Percentiles rank a stretch among this genome's conserved stretches.
phyloP scores from a whole-genome alignment of 148 eudicot species.

The Cornus florida region DNA sequence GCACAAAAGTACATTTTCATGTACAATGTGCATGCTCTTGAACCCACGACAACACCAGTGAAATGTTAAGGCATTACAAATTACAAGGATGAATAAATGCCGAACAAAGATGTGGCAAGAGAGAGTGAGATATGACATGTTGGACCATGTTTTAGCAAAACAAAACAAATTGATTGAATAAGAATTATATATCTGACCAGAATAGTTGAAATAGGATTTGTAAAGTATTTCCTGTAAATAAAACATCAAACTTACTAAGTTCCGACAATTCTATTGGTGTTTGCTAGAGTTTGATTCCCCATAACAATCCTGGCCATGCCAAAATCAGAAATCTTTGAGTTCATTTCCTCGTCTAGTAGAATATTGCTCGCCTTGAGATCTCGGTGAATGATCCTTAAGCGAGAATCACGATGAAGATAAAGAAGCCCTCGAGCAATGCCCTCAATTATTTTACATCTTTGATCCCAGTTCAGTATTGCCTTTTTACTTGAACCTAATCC shows the following conservation, averaged over 20 bases:
- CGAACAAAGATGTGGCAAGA: too few relatives aligned
- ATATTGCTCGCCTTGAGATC: conserved; percentile 13
- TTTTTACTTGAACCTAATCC: background rate
- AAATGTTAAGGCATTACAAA: too few relatives aligned
- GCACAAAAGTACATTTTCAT: too few relatives aligned
- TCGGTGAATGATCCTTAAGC: conserved; percentile 5
- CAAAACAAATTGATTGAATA: too few relatives aligned
- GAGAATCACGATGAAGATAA: conserved; percentile 15
- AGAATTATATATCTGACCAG: too few relatives aligned
- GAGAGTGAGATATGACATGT: too few relatives aligned
- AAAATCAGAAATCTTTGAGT: conserved; percentile 4
- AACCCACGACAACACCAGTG: too few relatives aligned
- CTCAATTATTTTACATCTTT: background rate
- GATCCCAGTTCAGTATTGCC: background rate
- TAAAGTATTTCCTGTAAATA: background rate
- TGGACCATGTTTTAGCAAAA: too few relatives aligned
- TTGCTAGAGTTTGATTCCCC: background rate
- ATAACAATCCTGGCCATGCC: conserved; percentile 7
- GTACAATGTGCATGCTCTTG: too few relatives aligned
- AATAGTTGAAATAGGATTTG: background rate
- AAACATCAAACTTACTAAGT: background rate
- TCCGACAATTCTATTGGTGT: background rate
- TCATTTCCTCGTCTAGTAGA: conserved; percentile 9
- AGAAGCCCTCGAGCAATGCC: conserved; percentile 17
- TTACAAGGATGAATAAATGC: too few relatives aligned